Evolutionary conservation across 78 protist genomes (phyloP), one percentile per base, ranked within the genome.

Genomic region (Ministeria vibrans): DNA sequence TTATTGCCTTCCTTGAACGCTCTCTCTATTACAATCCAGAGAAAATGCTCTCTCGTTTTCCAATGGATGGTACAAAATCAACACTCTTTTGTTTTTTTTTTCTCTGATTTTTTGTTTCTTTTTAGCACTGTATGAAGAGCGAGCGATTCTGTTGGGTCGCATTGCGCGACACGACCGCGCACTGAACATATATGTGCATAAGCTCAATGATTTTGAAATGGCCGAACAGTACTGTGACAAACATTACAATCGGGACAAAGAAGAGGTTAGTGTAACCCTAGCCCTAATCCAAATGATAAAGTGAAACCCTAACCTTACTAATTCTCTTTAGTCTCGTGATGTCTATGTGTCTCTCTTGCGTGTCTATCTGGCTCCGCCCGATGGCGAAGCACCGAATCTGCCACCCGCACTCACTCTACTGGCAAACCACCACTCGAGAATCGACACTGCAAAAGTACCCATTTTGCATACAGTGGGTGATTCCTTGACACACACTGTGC

Each of bases 301-400:
- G n/a, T n/a, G n/a, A n/a, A n/a, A n/a, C n/a, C n/a, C n/a, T n/a
- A n/a, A n/a, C n/a, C n/a, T n/a, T n/a, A n/a, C n/a, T n/a, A n/a
- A n/a, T n/a, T n/a, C n/a, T n/a, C n/a, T n/a, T n/a, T n/a, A n/a
- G n/a, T n/a, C 53, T 6, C 53, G 53, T 5, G 73, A 70, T 32
- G 75, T 70, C 41, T 70, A 70, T 34, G 32, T 70, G 28, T 70
- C 75, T 13, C 75, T 70, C 36, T 34, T 70, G 51, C 2, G 18
- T 1, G 75, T 70, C 27, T 70, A 70, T 18, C 75, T 70, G 5
- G 46, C n/a, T 38, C 2, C 44, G 30, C 75, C 75, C 11, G 75
- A 25, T 9, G 75, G 44, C 45, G 1, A 70, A 2, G 7, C 22
- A 25, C 9, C 2, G 44, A 15, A 7, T 38, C 15, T 13, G 5